Evolutionary conservation across 1,284 basidiomycete genomes (phyloP), one percentile per base, ranked within the genome.

Genomic region (Cutaneotrichosporon cutaneum): DNA sequence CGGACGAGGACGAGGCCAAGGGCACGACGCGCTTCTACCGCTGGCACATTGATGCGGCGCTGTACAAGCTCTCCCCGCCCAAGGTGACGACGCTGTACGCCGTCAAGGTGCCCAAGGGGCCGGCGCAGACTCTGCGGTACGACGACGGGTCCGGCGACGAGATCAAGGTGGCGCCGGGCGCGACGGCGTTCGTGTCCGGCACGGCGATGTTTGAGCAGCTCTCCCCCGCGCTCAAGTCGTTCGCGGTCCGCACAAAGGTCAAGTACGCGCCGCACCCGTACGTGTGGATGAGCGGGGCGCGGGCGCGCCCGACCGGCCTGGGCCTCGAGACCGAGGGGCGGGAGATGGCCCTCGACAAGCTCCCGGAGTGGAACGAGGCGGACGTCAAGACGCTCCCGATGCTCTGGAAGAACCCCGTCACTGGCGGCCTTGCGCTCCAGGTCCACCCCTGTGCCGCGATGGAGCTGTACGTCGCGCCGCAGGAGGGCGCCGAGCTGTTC

Each of bases 1-100:
- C 87, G 3, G 82, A 84, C 2, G 89, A 89, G 69, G 92, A 95
- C 65, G 88, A 90, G 69, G 85, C 81, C 11, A 83, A 84, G 58
- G 90, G 90, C 27, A 78, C 83, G 48, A 94, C 92, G 13, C 85
- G 92, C 32, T 94, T 91, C 83, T 94, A 93, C 76, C 84, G 91
- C 58, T 93, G 92, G 91, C 92, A 95, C 79, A 94, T 95, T 77
- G 93, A 96, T 71, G 93, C 93, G 1, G 93, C 93, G 0, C 80
- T 95, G 27, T 96, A 95, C 77, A 87, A 90, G 65, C 85, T 92
- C 26, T 85, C 86, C 24, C 90, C 90, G n/a, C 93, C 93, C 3
- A 88, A 85, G 69, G 92, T 92, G 45, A 96, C 94, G 2, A 92
- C 92, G 0, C 85, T 96, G 9, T 92, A 94, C 68, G 91, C 87